Evolutionary conservation across 1,139 yeast genomes (phyloP).

Genomic region (Tardiomyces depauwii): DNA sequence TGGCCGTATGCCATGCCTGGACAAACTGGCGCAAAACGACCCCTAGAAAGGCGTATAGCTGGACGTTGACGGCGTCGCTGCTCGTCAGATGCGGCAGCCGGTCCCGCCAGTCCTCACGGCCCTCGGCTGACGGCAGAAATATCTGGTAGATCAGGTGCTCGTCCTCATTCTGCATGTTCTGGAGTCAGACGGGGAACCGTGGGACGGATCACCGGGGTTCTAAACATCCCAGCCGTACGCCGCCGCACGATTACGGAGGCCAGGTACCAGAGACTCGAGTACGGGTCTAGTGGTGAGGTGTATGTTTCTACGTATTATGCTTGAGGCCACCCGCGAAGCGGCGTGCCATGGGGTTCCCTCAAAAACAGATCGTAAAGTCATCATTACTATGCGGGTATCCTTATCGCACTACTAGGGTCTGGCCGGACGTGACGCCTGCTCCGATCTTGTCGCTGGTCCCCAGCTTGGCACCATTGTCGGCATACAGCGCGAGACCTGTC

Average conservation of each 20-base stretch:
- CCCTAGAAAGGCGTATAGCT: conserved; percentile 35
- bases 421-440: neutral
- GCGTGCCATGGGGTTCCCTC: no score
- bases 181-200: no score
- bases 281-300: no score
- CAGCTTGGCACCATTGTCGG: neutral
- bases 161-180: conserved; percentile 1
- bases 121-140: conserved; percentile 15
- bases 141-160: conserved; percentile 19
- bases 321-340: no score
- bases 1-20: conserved; percentile 33
- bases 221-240: neutral
- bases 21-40: conserved; percentile 35
- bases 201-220: neutral
- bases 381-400: neutral
- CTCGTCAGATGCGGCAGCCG: conserved; percentile 24
- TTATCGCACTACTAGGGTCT: neutral
- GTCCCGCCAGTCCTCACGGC: conserved; percentile 14
- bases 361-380: no score
- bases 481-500: neutral
- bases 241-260: no score
- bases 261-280: no score
- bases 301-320: no score
- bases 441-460: neutral
- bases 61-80: conserved; percentile 28